Evolutionary conservation across 805 yeast species (phyloP).

Genomic region (Priceomyces castillae): DNA sequence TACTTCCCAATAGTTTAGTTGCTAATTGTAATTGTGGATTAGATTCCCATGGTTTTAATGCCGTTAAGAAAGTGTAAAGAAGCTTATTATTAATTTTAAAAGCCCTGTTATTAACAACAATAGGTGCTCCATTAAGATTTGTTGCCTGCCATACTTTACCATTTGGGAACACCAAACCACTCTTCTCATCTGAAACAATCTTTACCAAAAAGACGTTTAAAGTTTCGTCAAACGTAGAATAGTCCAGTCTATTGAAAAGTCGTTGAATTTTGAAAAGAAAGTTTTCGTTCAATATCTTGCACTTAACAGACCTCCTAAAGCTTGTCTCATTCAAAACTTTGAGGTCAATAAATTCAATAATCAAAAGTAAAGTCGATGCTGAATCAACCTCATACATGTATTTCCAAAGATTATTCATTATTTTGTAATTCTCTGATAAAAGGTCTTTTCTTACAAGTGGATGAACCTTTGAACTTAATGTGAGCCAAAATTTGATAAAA

Average conservation of each 20-base stretch:
- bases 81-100: constrained; percentile 68
- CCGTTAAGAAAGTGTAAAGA: constrained; percentile 57
- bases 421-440: constrained; percentile 48
- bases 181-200: constrained; percentile 47
- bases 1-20: constrained; percentile 45
- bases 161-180: constrained; percentile 47
- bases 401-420: constrained; percentile 68
- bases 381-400: constrained; percentile 56
- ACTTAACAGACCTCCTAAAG: constrained; percentile 66
- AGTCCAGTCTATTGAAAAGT: constrained; percentile 34
- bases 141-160: constrained; percentile 49
- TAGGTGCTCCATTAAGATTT: constrained; percentile 37
- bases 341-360: constrained; percentile 48
- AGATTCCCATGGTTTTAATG: constrained; percentile 81
- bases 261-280: constrained; percentile 57
- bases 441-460: constrained; percentile 64
- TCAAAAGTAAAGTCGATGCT: constrained; percentile 29
- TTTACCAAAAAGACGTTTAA: constrained; percentile 48
- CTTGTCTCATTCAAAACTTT: constrained; percentile 56
- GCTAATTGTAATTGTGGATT: constrained; percentile 57
- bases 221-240: constrained; percentile 35
- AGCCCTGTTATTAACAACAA: constrained; percentile 47
- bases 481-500: constrained; percentile 61
- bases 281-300: constrained; percentile 76
- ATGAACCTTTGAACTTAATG: constrained; percentile 47